A percentile compares a stretch with the other conserved stretches of the same genome.
phyloP scores from a whole-genome alignment of 371 early-diverging fungal genomes.

The Apophysomyces trapeziformis region DNA sequence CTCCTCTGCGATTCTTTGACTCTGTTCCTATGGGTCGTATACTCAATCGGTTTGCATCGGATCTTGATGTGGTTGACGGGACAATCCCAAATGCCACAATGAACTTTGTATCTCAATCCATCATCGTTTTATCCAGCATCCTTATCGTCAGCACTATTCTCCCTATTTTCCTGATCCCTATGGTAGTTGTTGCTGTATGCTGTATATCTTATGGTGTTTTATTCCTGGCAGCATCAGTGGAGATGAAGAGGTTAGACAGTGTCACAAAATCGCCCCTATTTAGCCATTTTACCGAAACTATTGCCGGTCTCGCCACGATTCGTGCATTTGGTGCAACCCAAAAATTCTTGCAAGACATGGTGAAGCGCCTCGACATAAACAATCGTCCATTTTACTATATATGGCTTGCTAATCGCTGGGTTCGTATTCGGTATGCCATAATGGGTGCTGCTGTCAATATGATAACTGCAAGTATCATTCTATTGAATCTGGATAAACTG shows the following conservation, averaged over 20 bases:
- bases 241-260: constrained; percentile 79
- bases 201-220: constrained; percentile 55
- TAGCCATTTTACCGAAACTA: constrained; percentile 71
- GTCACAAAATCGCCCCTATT: constrained; percentile 75
- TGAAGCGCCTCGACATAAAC: constrained; percentile 57
- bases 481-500: constrained; percentile 45
- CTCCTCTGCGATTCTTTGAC: constrained; percentile 83
- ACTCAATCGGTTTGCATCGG: constrained; percentile 71
- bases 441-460: constrained; percentile 67
- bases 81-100: constrained; percentile 40
- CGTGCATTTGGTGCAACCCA: constrained; percentile 72
- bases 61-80: constrained; percentile 48
- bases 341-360: constrained; percentile 54
- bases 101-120: constrained; percentile 55
- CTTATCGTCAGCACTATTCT: constrained; percentile 58
- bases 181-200: constrained; percentile 39
- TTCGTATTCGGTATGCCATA: constrained; percentile 68
- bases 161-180: constrained; percentile 57
- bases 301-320: constrained; percentile 68
- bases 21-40: constrained; percentile 86
- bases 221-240: constrained; percentile 73
- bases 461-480: constrained; percentile 48
- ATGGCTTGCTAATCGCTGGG: constrained; percentile 85
- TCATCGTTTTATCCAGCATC: constrained; percentile 62
- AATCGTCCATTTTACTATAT: constrained; percentile 68